Percentiles rank a stretch among this genome's conserved stretches.
These are phyloP conservation scores for Talaromyces liani DNA, from an alignment of 495 filamentous ascomycete genomes.

Conservation along the genomic window DNA sequence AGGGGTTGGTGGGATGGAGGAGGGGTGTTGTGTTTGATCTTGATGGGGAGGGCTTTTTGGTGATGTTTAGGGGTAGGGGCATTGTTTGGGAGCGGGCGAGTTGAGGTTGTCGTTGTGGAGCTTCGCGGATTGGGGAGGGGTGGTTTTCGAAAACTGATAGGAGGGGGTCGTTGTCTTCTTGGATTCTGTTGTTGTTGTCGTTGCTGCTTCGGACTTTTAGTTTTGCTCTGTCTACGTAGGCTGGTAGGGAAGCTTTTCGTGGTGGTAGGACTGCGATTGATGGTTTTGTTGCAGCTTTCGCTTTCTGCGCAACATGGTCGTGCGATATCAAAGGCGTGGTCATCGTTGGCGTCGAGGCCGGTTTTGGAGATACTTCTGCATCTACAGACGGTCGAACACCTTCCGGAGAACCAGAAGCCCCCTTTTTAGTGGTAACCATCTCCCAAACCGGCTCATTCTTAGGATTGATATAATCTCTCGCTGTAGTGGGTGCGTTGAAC, in stretches of 20 bases:
- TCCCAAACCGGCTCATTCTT: slow-evolving; percentile 18
- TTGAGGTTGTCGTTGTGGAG: not conserved
- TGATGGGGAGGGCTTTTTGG: not conserved
- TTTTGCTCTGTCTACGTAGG: not conserved
- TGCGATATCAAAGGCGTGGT: not conserved
- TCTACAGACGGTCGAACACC: not conserved
- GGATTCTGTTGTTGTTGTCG: not conserved
- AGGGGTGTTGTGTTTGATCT: not conserved
- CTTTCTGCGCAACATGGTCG: not conserved
- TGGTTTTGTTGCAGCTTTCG: not conserved
- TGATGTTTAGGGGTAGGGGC: not conserved
- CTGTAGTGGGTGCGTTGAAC: not conserved
- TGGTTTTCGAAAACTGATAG: not conserved
- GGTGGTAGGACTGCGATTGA: not conserved
- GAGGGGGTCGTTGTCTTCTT: not conserved
- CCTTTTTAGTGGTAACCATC: slow-evolving; percentile 15
- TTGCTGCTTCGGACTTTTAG: not conserved
- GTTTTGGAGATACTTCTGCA: not conserved
- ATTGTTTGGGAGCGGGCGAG: not conserved
- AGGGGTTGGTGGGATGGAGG: not conserved
- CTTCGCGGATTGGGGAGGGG: not conserved
- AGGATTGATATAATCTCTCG: slow-evolving; percentile 9
- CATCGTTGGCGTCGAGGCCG: not conserved
- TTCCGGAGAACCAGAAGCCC: not conserved
- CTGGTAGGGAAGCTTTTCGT: not conserved